Conservation (phyloP, 2,329 filamentous ascomycete species). For the Onygena corvina region DNA sequence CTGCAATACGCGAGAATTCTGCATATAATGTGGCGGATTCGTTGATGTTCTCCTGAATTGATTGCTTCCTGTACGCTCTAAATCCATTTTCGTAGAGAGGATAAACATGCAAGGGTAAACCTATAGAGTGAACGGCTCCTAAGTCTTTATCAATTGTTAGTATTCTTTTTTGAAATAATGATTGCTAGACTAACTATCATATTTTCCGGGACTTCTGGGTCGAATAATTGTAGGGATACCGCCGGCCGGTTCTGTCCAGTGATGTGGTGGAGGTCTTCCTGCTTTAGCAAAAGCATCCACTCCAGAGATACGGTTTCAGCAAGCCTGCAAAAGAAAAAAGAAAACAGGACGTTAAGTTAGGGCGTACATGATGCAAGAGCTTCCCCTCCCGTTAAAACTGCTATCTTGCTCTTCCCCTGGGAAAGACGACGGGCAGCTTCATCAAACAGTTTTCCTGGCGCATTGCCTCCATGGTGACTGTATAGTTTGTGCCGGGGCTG, state of each 20-base stretch:
- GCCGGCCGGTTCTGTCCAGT: conserved; percentile 45
- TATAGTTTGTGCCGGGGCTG: conserved; percentile 39
- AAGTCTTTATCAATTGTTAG: conserved; percentile 33
- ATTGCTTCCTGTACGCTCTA: conserved; percentile 45
- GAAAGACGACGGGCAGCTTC: conserved; percentile 49
- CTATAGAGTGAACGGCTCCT: conserved; percentile 47
- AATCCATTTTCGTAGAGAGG: conserved; percentile 56
- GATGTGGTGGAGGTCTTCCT: conserved; percentile 44
- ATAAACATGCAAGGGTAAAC: conserved; percentile 55
- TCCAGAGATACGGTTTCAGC: conserved; percentile 18
- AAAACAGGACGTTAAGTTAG: too few species aligned
- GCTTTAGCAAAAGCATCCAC: conserved; percentile 43
- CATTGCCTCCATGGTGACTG: conserved; percentile 51
- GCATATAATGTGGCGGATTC: conserved; percentile 52
- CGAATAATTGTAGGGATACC: conserved; percentile 40
- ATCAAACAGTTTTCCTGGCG: conserved; percentile 51
- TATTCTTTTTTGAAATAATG: neutral
- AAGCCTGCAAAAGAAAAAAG: conserved; percentile 6
- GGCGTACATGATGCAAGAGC: conserved; percentile 44
- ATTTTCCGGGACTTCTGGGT: conserved; percentile 38
- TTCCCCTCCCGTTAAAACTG: conserved; percentile 52
- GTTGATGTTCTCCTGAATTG: conserved; percentile 42
- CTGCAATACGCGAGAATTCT: conserved; percentile 47
- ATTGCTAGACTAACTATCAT: conserved; percentile 27
- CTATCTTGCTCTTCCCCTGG: conserved; percentile 42